These are phyloP conservation scores for Leucoagaricus sp. DNA, from an alignment of 1,284 basidiomycete species.

Conservation along the genomic window DNA sequence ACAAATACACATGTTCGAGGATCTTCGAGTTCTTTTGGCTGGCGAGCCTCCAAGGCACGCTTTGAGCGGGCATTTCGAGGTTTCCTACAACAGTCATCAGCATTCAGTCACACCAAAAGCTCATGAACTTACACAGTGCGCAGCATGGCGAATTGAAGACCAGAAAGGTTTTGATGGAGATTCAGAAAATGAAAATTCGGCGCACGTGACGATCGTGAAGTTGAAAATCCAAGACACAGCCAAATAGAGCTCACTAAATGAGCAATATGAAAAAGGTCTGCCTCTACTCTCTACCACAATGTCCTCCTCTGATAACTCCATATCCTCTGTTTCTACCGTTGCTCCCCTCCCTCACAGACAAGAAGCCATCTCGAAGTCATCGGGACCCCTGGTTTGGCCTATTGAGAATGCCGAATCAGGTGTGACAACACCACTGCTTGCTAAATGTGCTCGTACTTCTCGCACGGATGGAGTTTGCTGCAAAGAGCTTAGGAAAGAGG, in stretches of 20 bases:
- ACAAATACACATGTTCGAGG: slow-evolving; percentile 87
- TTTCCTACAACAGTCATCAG: slow-evolving; percentile 60
- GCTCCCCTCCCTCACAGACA: slow-evolving; percentile 26
- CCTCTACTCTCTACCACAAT: slow-evolving; percentile 13
- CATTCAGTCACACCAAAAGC: not conserved
- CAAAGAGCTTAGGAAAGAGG: slow-evolving; percentile 80
- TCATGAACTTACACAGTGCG: slow-evolving; percentile 12
- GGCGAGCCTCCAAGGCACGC: slow-evolving; percentile 84
- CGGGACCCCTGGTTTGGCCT: slow-evolving; percentile 64
- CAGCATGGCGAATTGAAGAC: slow-evolving; percentile 1
- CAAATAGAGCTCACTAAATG: not conserved
- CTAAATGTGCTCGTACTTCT: slow-evolving; percentile 61
- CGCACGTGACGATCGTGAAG: not conserved
- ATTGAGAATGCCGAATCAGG: slow-evolving; percentile 44
- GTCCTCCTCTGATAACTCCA: slow-evolving; percentile 19
- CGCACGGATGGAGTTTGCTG: slow-evolving; percentile 73
- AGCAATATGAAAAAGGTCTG: not conserved
- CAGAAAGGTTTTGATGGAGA: not conserved
- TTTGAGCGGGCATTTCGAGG: slow-evolving; percentile 98
- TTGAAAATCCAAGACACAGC: not conserved
- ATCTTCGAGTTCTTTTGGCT: slow-evolving; percentile 90
- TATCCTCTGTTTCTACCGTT: slow-evolving; percentile 22
- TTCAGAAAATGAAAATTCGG: not conserved
- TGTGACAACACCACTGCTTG: slow-evolving; percentile 45
- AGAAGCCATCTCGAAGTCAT: slow-evolving; percentile 17